phyloP scores from a whole-genome alignment of 2,329 filamentous ascomycete genomes.

The Huntiella moniliformis region DNA sequence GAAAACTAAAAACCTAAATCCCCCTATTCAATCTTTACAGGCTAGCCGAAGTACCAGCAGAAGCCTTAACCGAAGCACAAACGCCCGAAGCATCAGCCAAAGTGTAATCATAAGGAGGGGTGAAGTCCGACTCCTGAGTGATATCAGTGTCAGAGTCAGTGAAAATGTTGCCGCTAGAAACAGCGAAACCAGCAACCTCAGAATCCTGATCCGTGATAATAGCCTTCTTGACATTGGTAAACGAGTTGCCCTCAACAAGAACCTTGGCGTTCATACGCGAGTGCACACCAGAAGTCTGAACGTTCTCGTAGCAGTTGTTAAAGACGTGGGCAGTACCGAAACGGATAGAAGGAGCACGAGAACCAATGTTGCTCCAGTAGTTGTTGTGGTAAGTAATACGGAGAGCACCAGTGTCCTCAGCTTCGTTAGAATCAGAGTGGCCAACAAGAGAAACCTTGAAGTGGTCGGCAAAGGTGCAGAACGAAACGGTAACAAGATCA shows the following conservation, averaged over 20 bases:
- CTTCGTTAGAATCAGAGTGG: slow-evolving; percentile 38
- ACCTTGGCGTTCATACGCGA: slow-evolving; percentile 33
- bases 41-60: slow-evolving; percentile 12
- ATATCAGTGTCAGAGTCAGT: slow-evolving; percentile 19
- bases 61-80: slow-evolving; percentile 13
- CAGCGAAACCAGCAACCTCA: slow-evolving; percentile 24
- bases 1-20: too few relatives aligned
- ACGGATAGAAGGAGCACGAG: slow-evolving; percentile 37
- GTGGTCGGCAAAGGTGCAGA: slow-evolving; percentile 26
- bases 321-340: slow-evolving; percentile 40
- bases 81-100: slow-evolving; percentile 13
- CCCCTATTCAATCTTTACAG: slow-evolving; percentile 6
- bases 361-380: slow-evolving; percentile 41
- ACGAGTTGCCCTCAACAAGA: slow-evolving; percentile 33
- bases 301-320: slow-evolving; percentile 25
- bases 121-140: slow-evolving; percentile 18
- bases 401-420: slow-evolving; percentile 38
- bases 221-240: slow-evolving; percentile 24
- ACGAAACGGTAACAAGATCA: slow-evolving; percentile 25
- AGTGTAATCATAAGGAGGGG: slow-evolving; percentile 19
- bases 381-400: slow-evolving; percentile 43
- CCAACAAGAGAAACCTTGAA: slow-evolving; percentile 40
- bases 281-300: slow-evolving; percentile 31
- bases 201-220: slow-evolving; percentile 26
- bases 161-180: slow-evolving; percentile 26